These are phyloP conservation scores for Oehlia diaphana DNA, from an alignment of 192 early-diverging fungal genomes.

Conservation along the genomic window DNA sequence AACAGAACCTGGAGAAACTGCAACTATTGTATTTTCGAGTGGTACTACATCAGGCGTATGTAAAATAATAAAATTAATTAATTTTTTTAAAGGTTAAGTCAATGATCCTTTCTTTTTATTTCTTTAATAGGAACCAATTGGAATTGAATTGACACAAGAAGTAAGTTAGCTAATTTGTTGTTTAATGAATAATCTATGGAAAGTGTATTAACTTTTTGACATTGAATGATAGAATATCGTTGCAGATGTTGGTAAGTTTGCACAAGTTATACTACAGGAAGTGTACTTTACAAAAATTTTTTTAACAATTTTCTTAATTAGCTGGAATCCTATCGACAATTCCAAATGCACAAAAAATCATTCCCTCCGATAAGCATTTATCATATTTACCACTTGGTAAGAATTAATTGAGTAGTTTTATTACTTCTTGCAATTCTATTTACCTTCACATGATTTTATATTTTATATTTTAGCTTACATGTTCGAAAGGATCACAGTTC, in stretches of 20 bases:
- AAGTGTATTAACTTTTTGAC: background rate
- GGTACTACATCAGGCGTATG: slow-evolving; percentile 61
- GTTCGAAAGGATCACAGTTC: slow-evolving; percentile 33
- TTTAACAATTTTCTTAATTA: slow-evolving; percentile 13
- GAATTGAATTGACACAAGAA: slow-evolving; percentile 38
- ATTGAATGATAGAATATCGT: slow-evolving; percentile 33
- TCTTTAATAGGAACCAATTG: slow-evolving; percentile 10
- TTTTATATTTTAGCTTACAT: slow-evolving; percentile 33
- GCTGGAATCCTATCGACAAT: slow-evolving; percentile 37
- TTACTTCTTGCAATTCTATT: background rate
- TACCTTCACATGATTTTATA: background rate
- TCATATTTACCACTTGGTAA: slow-evolving; percentile 45
- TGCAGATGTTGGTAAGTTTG: slow-evolving; percentile 34
- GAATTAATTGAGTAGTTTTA: background rate
- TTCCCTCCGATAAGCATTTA: slow-evolving; percentile 34
- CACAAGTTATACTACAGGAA: background rate
- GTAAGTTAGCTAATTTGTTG: slow-evolving; percentile 25
- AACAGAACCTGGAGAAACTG: slow-evolving; percentile 60
- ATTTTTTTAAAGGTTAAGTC: background rate
- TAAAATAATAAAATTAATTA: background rate
- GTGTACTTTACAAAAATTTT: background rate
- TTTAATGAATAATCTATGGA: background rate
- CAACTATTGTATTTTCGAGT: slow-evolving; percentile 77
- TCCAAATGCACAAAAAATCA: slow-evolving; percentile 37
- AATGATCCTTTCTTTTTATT: background rate